Percentiles rank a stretch among this genome's conserved stretches.
phyloP scores from a whole-genome alignment of 1,139 yeast genomes.

The Saccharomyces pastorianus region DNA sequence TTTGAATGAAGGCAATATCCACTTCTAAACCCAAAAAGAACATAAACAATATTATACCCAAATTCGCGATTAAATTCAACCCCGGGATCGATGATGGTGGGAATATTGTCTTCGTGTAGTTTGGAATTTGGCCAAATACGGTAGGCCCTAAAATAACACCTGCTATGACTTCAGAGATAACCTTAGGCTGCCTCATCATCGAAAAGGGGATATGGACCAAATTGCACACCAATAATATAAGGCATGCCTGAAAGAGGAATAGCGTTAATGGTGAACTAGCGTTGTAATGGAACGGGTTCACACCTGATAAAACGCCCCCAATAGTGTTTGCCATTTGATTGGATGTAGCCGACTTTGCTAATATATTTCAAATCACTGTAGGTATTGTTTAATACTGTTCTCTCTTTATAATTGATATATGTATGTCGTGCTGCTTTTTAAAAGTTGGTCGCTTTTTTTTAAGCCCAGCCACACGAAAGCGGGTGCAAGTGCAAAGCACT shows the following conservation, averaged over 20 bases:
- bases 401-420: too few relatives aligned
- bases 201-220: conserved; percentile 55
- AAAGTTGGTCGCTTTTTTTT: too few relatives aligned
- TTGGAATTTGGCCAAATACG: conserved; percentile 61
- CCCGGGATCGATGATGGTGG: conserved; percentile 56
- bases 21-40: conserved; percentile 75
- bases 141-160: conserved; percentile 67
- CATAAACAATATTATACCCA: conserved; percentile 64
- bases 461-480: background rate
- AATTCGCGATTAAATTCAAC: conserved; percentile 56
- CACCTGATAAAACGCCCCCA: conserved; percentile 64
- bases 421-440: too few relatives aligned
- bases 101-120: conserved; percentile 55
- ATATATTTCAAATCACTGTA: too few relatives aligned
- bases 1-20: conserved; percentile 54
- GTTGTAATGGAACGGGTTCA: conserved; percentile 55
- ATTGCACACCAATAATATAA: conserved; percentile 30
- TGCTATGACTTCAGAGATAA: conserved; percentile 68
- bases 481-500: background rate
- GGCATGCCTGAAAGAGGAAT: conserved; percentile 27
- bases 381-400: too few relatives aligned
- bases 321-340: conserved; percentile 21
- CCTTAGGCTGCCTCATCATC: conserved; percentile 60
- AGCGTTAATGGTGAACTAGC: conserved; percentile 33
- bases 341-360: background rate